These are phyloP conservation scores for Cyberlindnera misumaiensis DNA, from an alignment of 805 yeast genomes.

Conservation along the genomic window DNA sequence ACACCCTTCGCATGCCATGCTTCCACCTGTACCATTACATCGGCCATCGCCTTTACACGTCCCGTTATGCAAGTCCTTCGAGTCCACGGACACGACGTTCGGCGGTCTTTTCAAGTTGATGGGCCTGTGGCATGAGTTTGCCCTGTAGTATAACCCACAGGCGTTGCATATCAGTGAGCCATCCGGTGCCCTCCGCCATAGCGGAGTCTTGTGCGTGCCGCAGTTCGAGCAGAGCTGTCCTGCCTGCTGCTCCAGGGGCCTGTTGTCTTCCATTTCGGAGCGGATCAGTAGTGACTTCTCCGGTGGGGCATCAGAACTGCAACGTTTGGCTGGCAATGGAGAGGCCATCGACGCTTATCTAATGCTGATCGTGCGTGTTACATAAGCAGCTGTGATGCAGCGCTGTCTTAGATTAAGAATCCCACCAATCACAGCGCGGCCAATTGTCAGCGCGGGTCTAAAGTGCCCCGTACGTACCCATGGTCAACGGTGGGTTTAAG, in stretches of 20 bases:
- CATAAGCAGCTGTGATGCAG: no score
- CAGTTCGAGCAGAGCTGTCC: conserved; percentile 67
- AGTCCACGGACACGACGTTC: conserved; percentile 79
- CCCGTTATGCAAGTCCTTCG: conserved; percentile 18
- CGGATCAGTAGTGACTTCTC: no score
- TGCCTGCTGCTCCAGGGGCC: no score
- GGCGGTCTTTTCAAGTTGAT: conserved; percentile 67
- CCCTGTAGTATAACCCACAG: conserved; percentile 82
- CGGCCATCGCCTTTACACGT: conserved; percentile 35
- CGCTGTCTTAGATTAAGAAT: not conserved
- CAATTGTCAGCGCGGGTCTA: conserved; percentile 15
- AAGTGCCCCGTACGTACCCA: no score
- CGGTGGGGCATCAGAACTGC: no score
- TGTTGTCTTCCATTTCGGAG: no score
- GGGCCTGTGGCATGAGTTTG: conserved; percentile 91
- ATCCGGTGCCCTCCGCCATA: conserved; percentile 87
- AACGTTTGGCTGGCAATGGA: no score
- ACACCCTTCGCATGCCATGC: conserved; percentile 73
- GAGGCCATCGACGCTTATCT: no score
- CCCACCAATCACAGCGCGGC: conserved; percentile 11
- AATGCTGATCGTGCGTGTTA: no score
- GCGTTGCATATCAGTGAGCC: conserved; percentile 93
- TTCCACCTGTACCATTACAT: conserved; percentile 86
- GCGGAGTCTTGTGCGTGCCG: conserved; percentile 81
- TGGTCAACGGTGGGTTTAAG: no score